phyloP scores from a whole-genome alignment of 192 early-diverging fungal species.

The Phlyctochytrium planicorne region DNA sequence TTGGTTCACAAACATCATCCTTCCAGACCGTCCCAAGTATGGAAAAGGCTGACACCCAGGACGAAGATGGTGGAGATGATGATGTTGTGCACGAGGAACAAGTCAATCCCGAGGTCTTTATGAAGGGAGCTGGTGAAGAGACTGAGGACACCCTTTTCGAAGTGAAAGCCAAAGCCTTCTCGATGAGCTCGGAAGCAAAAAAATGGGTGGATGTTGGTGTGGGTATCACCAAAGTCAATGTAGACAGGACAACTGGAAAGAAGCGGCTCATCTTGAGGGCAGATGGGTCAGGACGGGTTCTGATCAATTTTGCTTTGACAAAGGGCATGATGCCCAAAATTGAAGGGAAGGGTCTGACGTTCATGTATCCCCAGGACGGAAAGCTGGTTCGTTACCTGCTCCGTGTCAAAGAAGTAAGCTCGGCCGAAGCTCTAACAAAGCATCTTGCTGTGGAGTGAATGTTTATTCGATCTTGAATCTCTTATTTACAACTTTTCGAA shows the following conservation, averaged over 20 bases:
- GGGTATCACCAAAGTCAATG: slow-evolving; percentile 40
- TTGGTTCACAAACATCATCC: neutral
- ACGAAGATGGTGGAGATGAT: slow-evolving; percentile 28
- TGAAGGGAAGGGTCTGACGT: slow-evolving; percentile 12
- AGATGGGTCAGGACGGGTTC: slow-evolving; percentile 41
- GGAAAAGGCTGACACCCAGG: slow-evolving; percentile 26
- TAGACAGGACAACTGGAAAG: slow-evolving; percentile 29
- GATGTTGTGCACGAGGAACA: slow-evolving; percentile 31
- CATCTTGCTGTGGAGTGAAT: neutral
- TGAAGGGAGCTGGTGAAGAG: slow-evolving; percentile 46
- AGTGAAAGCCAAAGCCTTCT: slow-evolving; percentile 22
- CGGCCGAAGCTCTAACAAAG: neutral
- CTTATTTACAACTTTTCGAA: slow-evolving; percentile 16
- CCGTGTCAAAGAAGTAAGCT: slow-evolving; percentile 17
- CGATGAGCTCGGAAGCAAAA: slow-evolving; percentile 5
- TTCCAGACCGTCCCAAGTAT: neutral
- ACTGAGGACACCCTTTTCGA: slow-evolving; percentile 33
- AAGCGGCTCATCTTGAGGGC: slow-evolving; percentile 38
- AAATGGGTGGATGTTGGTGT: slow-evolving; percentile 36
- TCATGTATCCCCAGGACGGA: slow-evolving; percentile 8
- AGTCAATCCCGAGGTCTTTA: slow-evolving; percentile 29
- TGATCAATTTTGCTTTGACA: slow-evolving; percentile 39
- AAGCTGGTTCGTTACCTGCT: slow-evolving; percentile 8
- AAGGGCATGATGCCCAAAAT: slow-evolving; percentile 29
- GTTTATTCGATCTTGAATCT: slow-evolving; percentile 25